These are phyloP conservation scores for Kalmusia sp. DNA, from an alignment of 2,329 filamentous ascomycete genomes.

Conservation along the genomic window DNA sequence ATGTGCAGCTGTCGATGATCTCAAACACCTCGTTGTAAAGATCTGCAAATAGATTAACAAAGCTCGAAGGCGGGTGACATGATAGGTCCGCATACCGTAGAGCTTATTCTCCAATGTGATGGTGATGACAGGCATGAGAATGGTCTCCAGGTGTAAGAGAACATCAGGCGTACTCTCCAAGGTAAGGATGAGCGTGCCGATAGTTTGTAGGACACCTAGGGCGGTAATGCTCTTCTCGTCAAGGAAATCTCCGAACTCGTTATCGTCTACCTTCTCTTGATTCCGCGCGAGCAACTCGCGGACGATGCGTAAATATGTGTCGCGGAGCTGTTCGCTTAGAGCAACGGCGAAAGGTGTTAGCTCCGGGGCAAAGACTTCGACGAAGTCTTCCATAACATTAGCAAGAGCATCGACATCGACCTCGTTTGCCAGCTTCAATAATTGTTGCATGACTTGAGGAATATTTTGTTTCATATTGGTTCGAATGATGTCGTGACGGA, in stretches of 20 bases:
- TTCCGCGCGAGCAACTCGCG: conserved; percentile 90
- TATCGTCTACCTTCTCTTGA: conserved; percentile 74
- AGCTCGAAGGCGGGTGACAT: neutral
- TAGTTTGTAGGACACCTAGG: conserved; percentile 93
- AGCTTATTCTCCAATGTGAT: conserved; percentile 98
- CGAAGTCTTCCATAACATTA: conserved; percentile 99
- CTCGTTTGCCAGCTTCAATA: conserved; percentile 95
- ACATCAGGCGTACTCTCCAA: conserved; percentile 97
- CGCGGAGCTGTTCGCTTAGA: conserved; percentile 90
- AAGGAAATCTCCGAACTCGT: conserved; percentile 85
- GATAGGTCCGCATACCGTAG: conserved; percentile 66
- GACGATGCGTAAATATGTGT: conserved; percentile 94
- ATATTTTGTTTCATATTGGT: conserved; percentile 98
- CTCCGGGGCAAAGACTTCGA: conserved; percentile 97
- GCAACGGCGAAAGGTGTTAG: conserved; percentile 97
- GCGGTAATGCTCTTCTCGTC: conserved; percentile 99
- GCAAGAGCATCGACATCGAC: conserved; percentile 96
- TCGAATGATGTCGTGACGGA: conserved; percentile 92
- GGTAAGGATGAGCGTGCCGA: conserved; percentile 94
- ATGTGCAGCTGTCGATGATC: conserved; percentile 99
- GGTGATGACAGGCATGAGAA: conserved; percentile 95
- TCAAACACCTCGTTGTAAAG: conserved; percentile 98
- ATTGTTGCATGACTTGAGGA: conserved; percentile 98
- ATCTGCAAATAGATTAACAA: conserved; percentile 59
- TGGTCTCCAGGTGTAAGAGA: conserved; percentile 89